Base-by-base conservation (phyloP, 352 stramenopile species). In the Globisporangium sylvaticum region DNA sequence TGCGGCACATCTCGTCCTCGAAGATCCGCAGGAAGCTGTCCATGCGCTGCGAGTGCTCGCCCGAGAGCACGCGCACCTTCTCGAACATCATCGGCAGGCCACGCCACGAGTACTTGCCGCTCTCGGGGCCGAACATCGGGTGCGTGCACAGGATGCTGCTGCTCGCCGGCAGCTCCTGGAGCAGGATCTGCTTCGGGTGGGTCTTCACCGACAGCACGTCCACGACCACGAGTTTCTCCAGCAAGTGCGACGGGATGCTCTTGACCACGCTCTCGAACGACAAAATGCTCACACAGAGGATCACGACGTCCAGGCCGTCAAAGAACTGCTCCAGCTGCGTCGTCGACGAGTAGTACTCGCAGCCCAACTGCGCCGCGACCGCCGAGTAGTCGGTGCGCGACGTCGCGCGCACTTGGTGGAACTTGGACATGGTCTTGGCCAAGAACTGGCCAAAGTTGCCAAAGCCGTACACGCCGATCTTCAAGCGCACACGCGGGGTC, bases 131-230 rank as follows among this genome's bases (percentile, higher is more conserved):
- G 78, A 99, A 99, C 97, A 99, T 99, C 1, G 97, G 97, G 80
- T 99, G 97, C 18, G 97, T 98, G 67, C 95, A 99, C 39, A 99
- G 74, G 39, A 99, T 96, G 64, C 97, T 96, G 60, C 84, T 90
- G 68, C 90, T 90, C 50, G 79, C 65, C 2, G 96, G 96, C 18
- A 98, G 69, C n/a, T 91, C 65, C 39, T 96, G 76, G 48, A 98
- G 83, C 78, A 99, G 68, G 46, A 97, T 88, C 67, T 97, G 79
- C 72, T 98, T 97, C 32, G 97, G 80, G 78, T 99, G 96, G 54
- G 97, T 97, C 76, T 99, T 99, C n/a, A 99, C 96, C 62, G 92
- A 98, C 50, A 99, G 78, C 60, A 99, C 97, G 78, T 99, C 97
- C 14, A 99, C 96, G 53, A 99, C 79, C 29, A 99, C 84, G 53